phyloP scores from a whole-genome alignment of 2,329 filamentous ascomycete species.

The Arthrobotrys sphaeroides region DNA sequence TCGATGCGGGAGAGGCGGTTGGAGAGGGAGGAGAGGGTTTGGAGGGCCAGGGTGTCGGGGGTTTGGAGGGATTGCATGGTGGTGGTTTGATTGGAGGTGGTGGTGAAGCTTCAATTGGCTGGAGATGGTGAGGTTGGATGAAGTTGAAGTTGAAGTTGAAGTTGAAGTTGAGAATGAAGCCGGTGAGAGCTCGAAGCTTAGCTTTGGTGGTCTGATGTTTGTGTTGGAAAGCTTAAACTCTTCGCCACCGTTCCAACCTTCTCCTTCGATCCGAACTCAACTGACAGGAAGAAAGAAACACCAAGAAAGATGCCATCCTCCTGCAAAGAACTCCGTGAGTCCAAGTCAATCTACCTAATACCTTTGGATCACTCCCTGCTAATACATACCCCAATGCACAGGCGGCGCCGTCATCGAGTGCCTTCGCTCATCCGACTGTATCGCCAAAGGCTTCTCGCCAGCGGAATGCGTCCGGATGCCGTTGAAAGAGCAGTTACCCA shows the following conservation, averaged over 20 bases:
- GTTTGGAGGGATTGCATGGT: conserved; percentile 24
- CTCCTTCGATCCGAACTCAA: no score
- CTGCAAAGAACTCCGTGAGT: conserved; percentile 93
- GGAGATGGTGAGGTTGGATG: not conserved
- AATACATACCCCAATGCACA: conserved; percentile 61
- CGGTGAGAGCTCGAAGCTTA: not conserved
- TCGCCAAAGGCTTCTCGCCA: conserved; percentile 88
- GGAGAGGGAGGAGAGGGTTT: conserved; percentile 69
- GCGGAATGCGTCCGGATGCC: conserved; percentile 87
- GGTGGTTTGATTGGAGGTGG: not conserved
- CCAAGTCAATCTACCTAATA: not conserved
- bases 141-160: not conserved
- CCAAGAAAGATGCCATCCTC: conserved; percentile 97
- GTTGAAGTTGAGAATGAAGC: not conserved
- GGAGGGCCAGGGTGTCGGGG: conserved; percentile 60
- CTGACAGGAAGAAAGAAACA: no score
- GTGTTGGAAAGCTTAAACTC: not conserved
- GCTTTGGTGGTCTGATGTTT: conserved; percentile 31
- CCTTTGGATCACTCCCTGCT: no score
- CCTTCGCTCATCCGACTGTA: conserved; percentile 94
- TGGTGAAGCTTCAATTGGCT: not conserved
- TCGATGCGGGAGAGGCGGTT: conserved; percentile 70
- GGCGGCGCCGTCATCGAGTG: conserved; percentile 92
- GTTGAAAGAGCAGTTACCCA: conserved; percentile 81
- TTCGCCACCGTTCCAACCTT: no score